Evolutionary conservation across 176 grass and related monocot species (phyloP), one percentile per base, ranked within the genome.

Genomic region (Aegilops longissima): DNA sequence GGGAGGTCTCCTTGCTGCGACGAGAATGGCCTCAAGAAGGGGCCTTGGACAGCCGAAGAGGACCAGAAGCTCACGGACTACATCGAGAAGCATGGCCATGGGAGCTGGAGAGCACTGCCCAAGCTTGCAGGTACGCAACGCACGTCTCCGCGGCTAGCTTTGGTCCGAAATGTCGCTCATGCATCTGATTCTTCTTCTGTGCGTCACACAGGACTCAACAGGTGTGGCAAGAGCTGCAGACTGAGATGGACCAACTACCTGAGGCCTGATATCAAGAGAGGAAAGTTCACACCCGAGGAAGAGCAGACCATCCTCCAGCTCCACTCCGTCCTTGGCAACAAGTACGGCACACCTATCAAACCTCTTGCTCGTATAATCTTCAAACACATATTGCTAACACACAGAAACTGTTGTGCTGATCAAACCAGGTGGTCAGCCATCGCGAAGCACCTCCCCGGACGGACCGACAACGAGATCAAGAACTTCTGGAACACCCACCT

Each of bases 401-500:
- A 36, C 9, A 13, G 5, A 9, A 90, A 67, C 76, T 84, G 36
- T 1, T 27, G 51, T 73, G 52, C 49, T 87, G 81, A 75, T 81
- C 70, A 70, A 91, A 91, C 49, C 51, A 98, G 96, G 80, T 98
- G 96, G 96, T 98, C 96, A 61, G 84, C 93, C 52, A 98, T 98
- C 35, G 90, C 93, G 2, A 96, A 93, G 61, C 84, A 93, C 75
- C 92, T 98, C 20, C 90, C 92, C 0, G 96, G 96, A 4, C 77
- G 96, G 16, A 98, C 96, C 0, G 96, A 98, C 86, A 98, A 98
- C 7, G 96, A 98, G 85, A 98, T 98, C 90, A 98, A 98, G 92
- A 98, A 98, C 39, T 98, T 92, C 86, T 98, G 96, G 96, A 98
- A 98, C 88, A 98, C 96, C 2, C 93, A 96, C 86, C 92, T 98